These are phyloP conservation scores for Ramaria rubella DNA, from an alignment of 768 basidiomycete species.

Conservation along the genomic window DNA sequence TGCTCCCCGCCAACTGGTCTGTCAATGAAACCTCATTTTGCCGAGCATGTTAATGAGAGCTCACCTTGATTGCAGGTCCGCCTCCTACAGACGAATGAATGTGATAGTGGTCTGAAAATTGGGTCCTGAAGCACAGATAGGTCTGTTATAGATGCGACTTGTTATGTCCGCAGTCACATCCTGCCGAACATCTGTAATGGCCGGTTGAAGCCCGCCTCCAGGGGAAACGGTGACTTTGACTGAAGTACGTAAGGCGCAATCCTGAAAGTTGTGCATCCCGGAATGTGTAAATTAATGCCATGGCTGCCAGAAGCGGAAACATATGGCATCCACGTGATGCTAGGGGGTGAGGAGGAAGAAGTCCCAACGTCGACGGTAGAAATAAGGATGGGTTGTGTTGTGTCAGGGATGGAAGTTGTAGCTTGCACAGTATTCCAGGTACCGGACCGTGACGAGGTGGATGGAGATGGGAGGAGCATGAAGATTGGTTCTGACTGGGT, in stretches of 20 bases:
- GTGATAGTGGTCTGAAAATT: constrained; percentile 68
- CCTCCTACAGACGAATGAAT: too few relatives aligned
- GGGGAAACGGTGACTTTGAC: constrained; percentile 83
- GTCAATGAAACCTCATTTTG: not conserved
- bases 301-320: constrained; percentile 88
- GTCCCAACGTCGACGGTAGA: constrained; percentile 63
- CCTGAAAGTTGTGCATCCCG: constrained; percentile 77
- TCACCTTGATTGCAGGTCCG: too few relatives aligned
- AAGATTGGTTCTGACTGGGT: constrained; percentile 47
- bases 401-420: constrained; percentile 72
- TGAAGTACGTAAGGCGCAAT: constrained; percentile 73
- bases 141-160: constrained; percentile 70
- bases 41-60: too few relatives aligned
- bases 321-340: constrained; percentile 85
- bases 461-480: constrained; percentile 77
- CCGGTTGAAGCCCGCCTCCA: constrained; percentile 56
- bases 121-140: constrained; percentile 66
- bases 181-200: constrained; percentile 68
- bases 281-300: constrained; percentile 75
- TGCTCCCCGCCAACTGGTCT: not conserved
- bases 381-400: constrained; percentile 66
- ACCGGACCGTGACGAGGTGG: constrained; percentile 61
- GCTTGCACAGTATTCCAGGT: constrained; percentile 60
- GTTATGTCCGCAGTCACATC: constrained; percentile 56
- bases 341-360: constrained; percentile 53